Evolutionary conservation across 2,329 filamentous ascomycete species (phyloP).

Genomic region (Xylaria sp.): DNA sequence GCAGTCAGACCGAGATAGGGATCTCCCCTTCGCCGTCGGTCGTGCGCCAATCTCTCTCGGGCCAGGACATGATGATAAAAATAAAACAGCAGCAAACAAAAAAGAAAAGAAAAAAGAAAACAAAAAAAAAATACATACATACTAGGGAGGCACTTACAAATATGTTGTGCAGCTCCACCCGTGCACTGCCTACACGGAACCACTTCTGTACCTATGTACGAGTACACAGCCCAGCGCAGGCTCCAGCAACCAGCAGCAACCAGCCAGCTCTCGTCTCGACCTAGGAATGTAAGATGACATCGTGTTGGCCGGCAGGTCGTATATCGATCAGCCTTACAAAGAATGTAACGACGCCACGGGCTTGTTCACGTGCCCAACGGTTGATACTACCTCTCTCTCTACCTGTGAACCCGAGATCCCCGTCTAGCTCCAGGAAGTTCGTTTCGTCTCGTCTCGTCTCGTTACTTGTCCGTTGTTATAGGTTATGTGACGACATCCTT

Average conservation of each 20-base stretch:
- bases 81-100: no score
- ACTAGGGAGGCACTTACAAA: neutral
- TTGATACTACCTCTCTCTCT: neutral
- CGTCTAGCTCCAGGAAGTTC: neutral
- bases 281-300: constrained; percentile 4
- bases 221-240: no score
- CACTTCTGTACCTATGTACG: neutral
- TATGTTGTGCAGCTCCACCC: constrained; percentile 17
- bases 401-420: neutral
- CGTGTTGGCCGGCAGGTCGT: neutral
- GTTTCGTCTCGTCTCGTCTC: neutral
- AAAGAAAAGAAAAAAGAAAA: no score
- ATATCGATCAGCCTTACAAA: neutral
- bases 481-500: neutral
- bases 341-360: neutral
- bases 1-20: constrained; percentile 3
- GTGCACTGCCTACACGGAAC: constrained; percentile 1
- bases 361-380: neutral
- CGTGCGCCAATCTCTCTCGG: neutral
- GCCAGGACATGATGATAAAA: no score
- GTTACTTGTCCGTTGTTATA: neutral
- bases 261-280: neutral
- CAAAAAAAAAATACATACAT: no score
- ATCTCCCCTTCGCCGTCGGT: neutral
- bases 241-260: no score